Evolutionary conservation across 2,329 filamentous ascomycete genomes (phyloP), one percentile per base, ranked within the genome.

Genomic region (Fusarium sp.): DNA sequence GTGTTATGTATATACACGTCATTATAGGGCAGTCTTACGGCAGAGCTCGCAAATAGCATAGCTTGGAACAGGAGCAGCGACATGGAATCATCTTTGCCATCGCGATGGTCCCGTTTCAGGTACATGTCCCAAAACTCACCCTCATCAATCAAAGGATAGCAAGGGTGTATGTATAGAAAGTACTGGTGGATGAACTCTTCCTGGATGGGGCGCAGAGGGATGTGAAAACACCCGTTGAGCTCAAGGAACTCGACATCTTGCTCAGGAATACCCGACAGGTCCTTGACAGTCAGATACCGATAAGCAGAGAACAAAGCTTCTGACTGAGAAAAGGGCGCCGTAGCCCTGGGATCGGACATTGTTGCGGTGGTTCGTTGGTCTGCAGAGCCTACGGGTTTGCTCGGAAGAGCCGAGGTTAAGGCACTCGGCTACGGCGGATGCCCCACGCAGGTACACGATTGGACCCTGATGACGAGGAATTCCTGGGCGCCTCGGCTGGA

Each of bases 41-140:
- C 57, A 16, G 68, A 71, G 9, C 68, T 68, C 4, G 68, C 68
- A 16, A 71, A 71, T 2, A 71, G 37, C 64, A 71, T 71, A 36
- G 47, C 57, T 13, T 60, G 57, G 31, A 60, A 52, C 4, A 60
- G 28, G 1, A 71, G 68, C 2, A 71, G 30, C 3, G 68, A 47
- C 60, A 71, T 65, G 3, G 48, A 31, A 1, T 34, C 48, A 6
- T 23, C 7, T 39, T 11, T 10, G 1, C 7, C 23, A 7, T 31
- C 11, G 3, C 18, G 4, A 15, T n/a, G 2, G 10, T 18, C 23
- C 37, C n/a, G 15, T 1, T 18, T 16, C 10, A 62, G n/a, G 11
- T 71, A 71, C 68, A 71, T 58, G 11, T 68, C 41, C 68, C 68
- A 71, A 8, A 71, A 71, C 3, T 71, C 53, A 3, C 55, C 51